Evolutionary conservation across 1,284 basidiomycete species (phyloP), one percentile per base, ranked within the genome.

Genomic region (Termitomyces sp.): DNA sequence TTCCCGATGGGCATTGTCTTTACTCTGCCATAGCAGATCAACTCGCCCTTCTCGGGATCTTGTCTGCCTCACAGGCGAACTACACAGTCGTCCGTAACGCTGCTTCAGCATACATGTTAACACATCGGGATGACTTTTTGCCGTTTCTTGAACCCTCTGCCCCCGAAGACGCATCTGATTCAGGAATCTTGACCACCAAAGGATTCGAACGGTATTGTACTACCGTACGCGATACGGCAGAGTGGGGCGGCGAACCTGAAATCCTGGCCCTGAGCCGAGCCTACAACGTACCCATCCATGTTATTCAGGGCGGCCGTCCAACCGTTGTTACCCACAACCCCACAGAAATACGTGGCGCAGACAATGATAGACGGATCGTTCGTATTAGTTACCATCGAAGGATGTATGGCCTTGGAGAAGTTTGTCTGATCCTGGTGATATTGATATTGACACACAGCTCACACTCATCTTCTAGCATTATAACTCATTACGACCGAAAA

Each of bases 211-310:
- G 76, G 56, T 98, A 99, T 68, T 97, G 94, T 67, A 71, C 75
- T 55, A 78, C 80, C 9, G 85, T 99, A 18, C 84, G 86, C 46
- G 79, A 87, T 63, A 96, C 93, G 8, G 90, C 84, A 8, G 81
- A 86, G 31, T 99, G 97, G 97, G 97, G 97, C 43, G 97, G 97
- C 35, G 93, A 99, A 70, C 95, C 94, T 2, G 97, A 99, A 77
- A 94, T 99, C 43, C 76, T 92, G 60, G 97, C 97, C 0, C 74
- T 99, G 9, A 88, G 88, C 62, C 79, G 87, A 50, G 85, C 86
- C n/a, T 97, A 84, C 68, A 76, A 83, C 49, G 75, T 94, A 26
- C 90, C 93, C 0, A 96, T 99, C 52, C 88, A 97, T 67, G 90
- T 99, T 50, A 78, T 98, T 16, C 97, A 99, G 67, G 81, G 83